Evolutionary conservation across 2,329 filamentous ascomycete species (phyloP).

Genomic region (Hypoxylon sp.): DNA sequence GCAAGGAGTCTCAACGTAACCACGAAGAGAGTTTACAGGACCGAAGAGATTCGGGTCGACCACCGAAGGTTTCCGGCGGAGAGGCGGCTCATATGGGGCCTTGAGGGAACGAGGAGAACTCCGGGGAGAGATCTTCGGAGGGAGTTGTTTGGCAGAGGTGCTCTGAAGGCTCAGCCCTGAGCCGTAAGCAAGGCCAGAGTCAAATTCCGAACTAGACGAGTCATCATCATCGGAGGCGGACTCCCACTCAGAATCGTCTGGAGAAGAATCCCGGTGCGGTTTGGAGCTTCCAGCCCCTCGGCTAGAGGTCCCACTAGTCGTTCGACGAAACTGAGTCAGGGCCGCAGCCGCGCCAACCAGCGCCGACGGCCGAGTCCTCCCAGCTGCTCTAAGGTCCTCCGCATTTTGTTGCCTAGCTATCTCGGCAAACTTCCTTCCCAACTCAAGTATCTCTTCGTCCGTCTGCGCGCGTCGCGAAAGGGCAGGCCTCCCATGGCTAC

Average conservation of each 20-base stretch:
- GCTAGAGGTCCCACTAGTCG: conserved; percentile 52
- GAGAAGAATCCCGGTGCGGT: conserved; percentile 54
- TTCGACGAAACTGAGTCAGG: conserved; percentile 57
- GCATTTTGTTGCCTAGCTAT: conserved; percentile 65
- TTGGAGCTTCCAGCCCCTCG: conserved; percentile 59
- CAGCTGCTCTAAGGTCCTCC: conserved; percentile 61
- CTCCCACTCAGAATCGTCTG: conserved; percentile 67
- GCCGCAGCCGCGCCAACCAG: conserved; percentile 57
- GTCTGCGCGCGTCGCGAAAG: conserved; percentile 57
- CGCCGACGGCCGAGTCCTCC: conserved; percentile 55
- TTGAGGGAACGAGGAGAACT: conserved; percentile 27
- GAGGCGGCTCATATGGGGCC: conserved; percentile 42
- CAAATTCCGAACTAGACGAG: conserved; percentile 57
- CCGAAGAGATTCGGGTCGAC: conserved; percentile 71
- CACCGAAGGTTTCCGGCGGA: conserved; percentile 57
- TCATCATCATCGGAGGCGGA: conserved; percentile 66
- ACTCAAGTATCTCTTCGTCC: conserved; percentile 68
- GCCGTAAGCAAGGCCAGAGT: conserved; percentile 60
- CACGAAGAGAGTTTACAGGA: conserved; percentile 71
- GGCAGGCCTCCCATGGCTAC: conserved; percentile 39
- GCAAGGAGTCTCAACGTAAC: conserved; percentile 66
- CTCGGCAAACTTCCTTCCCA: conserved; percentile 67
- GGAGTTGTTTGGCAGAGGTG: conserved; percentile 29
- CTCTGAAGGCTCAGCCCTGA: conserved; percentile 47
- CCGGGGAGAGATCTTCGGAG: not conserved